Evolutionary conservation across 2,329 filamentous ascomycete genomes (phyloP).

Genomic region (Phaeosphaeriaceae sp.): DNA sequence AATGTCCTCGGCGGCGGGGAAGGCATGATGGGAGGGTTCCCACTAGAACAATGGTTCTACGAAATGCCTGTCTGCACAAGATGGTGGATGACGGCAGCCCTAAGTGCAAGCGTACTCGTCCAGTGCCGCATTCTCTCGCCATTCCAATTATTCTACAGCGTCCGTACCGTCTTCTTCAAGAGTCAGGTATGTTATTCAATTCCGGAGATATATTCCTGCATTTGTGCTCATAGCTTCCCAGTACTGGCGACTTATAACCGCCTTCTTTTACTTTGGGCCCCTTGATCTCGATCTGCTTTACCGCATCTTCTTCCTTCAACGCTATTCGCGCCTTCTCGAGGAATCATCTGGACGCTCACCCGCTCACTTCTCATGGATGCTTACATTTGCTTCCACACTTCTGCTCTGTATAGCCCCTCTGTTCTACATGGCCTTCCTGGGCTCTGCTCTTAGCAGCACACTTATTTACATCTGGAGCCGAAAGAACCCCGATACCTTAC

Average conservation of each 20-base stretch:
- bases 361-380: slow-evolving; percentile 92
- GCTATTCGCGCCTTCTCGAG: slow-evolving; percentile 93
- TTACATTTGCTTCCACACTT: slow-evolving; percentile 81
- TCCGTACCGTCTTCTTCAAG: slow-evolving; percentile 87
- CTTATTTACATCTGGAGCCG: slow-evolving; percentile 98
- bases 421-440: slow-evolving; percentile 90
- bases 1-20: slow-evolving; percentile 52
- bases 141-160: slow-evolving; percentile 97
- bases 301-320: slow-evolving; percentile 97
- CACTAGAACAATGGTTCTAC: slow-evolving; percentile 97
- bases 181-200: slow-evolving; percentile 70
- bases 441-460: slow-evolving; percentile 89
- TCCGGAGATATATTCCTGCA: neutral
- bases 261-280: slow-evolving; percentile 96
- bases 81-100: slow-evolving; percentile 94
- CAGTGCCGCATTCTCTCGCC: slow-evolving; percentile 92
- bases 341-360: slow-evolving; percentile 91
- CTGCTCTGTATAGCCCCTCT: slow-evolving; percentile 84
- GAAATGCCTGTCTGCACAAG: slow-evolving; percentile 97
- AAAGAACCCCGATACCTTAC: slow-evolving; percentile 86
- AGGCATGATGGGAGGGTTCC: slow-evolving; percentile 64
- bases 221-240: slow-evolving; percentile 47
- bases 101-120: slow-evolving; percentile 84
- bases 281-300: slow-evolving; percentile 93
- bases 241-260: slow-evolving; percentile 97